Evolutionary conservation across 768 basidiomycete species (phyloP).

Genomic region (Amanita pseudoporphyria): DNA sequence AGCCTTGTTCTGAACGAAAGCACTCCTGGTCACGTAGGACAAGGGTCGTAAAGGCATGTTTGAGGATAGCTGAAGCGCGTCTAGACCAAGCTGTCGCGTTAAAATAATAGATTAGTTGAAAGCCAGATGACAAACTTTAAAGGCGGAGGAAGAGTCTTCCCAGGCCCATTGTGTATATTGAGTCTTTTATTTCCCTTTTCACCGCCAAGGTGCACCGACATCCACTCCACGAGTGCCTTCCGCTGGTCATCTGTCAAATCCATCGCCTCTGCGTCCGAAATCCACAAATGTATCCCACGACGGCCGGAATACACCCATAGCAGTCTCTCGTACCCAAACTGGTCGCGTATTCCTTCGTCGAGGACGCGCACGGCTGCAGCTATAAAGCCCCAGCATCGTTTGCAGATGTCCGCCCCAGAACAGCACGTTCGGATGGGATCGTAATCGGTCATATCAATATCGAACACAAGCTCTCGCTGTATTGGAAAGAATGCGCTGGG

Average conservation of each 20-base stretch:
- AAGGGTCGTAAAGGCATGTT: slow-evolving; percentile 48
- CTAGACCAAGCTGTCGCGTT: slow-evolving; percentile 16
- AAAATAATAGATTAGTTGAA: background rate
- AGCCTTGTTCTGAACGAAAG: slow-evolving; percentile 62
- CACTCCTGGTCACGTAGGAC: slow-evolving; percentile 80
- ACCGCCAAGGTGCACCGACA: slow-evolving; percentile 76
- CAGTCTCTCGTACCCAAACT: slow-evolving; percentile 85
- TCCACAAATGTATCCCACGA: slow-evolving; percentile 97
- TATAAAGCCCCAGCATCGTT: slow-evolving; percentile 92
- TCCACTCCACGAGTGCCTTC: slow-evolving; percentile 74
- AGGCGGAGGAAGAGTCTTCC: slow-evolving; percentile 55
- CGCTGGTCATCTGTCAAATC: slow-evolving; percentile 88
- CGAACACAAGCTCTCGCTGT: slow-evolving; percentile 91
- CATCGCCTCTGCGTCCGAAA: slow-evolving; percentile 84
- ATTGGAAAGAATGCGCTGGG: slow-evolving; percentile 62
- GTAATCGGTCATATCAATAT: slow-evolving; percentile 99
- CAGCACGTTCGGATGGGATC: slow-evolving; percentile 94
- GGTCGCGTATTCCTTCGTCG: slow-evolving; percentile 67
- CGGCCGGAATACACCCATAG: slow-evolving; percentile 99
- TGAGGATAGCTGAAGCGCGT: slow-evolving; percentile 40
- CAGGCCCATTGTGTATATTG: slow-evolving; percentile 45
- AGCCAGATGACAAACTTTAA: slow-evolving; percentile 47
- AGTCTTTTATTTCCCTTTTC: slow-evolving; percentile 79
- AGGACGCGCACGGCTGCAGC: slow-evolving; percentile 85
- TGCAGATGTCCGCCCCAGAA: slow-evolving; percentile 83